A percentile compares a stretch with the other conserved stretches of the same genome.
These are phyloP conservation scores for Pichia sp. DNA, from an alignment of 1,139 yeast genomes.

Conservation along the genomic window DNA sequence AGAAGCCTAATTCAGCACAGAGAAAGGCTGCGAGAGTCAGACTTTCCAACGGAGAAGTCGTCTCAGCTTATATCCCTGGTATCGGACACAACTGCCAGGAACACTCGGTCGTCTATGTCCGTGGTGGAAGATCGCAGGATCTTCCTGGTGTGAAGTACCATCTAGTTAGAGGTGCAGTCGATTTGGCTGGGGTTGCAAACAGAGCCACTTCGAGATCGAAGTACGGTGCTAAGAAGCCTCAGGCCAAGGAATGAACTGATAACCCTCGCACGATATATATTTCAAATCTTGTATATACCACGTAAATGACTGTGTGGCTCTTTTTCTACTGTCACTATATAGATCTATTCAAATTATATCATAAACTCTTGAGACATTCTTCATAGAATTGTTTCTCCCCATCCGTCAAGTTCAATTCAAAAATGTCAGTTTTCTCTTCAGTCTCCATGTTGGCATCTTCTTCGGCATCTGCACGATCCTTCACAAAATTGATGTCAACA, in stretches of 20 bases:
- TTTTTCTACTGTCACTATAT: background rate
- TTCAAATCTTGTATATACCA: conserved; percentile 8
- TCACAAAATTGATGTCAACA: conserved; percentile 24
- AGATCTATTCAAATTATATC: background rate
- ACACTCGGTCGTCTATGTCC: conserved; percentile 89
- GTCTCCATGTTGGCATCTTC: conserved; percentile 5
- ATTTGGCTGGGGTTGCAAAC: conserved; percentile 92
- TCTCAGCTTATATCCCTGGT: conserved; percentile 95
- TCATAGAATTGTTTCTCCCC: conserved; percentile 39
- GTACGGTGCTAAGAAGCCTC: conserved; percentile 90
- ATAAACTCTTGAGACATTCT: conserved; percentile 34
- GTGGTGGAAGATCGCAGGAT: conserved; percentile 98
- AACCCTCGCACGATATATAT: background rate
- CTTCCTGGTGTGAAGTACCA: conserved; percentile 97
- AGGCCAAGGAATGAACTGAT: conserved; percentile 35
- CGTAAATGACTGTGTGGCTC: background rate
- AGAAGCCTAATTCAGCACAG: conserved; percentile 97
- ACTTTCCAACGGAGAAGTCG: conserved; percentile 80
- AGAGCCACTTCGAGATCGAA: conserved; percentile 85
- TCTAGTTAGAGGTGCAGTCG: conserved; percentile 89
- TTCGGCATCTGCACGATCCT: conserved; percentile 26
- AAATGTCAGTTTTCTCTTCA: conserved; percentile 12
- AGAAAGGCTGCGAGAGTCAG: conserved; percentile 96
- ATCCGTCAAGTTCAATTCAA: conserved; percentile 27
- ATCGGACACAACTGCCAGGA: conserved; percentile 99